Evolutionary conservation across 805 yeast genomes (phyloP).

Genomic region (Myxozyma neotropica): DNA sequence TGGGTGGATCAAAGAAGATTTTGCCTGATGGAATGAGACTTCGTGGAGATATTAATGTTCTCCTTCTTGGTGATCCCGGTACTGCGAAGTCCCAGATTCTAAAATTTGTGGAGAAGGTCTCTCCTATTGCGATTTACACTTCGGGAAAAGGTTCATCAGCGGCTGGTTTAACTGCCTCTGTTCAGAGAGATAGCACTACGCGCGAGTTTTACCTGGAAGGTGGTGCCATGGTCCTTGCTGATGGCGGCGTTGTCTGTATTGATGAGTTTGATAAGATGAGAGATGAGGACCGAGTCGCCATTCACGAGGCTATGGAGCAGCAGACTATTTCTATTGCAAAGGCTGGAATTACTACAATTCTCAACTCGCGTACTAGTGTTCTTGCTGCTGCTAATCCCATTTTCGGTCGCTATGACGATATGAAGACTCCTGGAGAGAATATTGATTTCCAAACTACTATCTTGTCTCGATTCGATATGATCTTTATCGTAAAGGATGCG

Average conservation of each 20-base stretch:
- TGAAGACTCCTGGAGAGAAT: conserved; percentile 96
- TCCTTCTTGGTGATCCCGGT: conserved; percentile 96
- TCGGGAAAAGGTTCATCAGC: conserved; percentile 99
- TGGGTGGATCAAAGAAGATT: conserved; percentile 92
- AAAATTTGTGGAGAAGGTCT: conserved; percentile 91
- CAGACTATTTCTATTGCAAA: conserved; percentile 98
- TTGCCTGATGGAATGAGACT: conserved; percentile 95
- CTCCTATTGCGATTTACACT: conserved; percentile 94
- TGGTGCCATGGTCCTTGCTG: conserved; percentile 99
- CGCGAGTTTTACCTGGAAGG: conserved; percentile 96
- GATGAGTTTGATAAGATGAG: conserved; percentile 99
- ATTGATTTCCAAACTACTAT: conserved; percentile 97
- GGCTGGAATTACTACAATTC: conserved; percentile 96
- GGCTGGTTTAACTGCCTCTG: conserved; percentile 98
- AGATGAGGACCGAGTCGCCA: conserved; percentile 98
- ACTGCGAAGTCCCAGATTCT: conserved; percentile 96
- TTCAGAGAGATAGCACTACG: conserved; percentile 85
- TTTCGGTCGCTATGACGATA: conserved; percentile 94
- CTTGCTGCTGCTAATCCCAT: conserved; percentile 98
- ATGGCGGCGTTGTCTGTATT: conserved; percentile 98
- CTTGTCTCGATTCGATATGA: conserved; percentile 97
- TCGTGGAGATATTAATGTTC: conserved; percentile 95
- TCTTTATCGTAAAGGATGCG: conserved; percentile 93
- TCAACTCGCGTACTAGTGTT: conserved; percentile 94
- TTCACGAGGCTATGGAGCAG: conserved; percentile 99